Percentiles rank a stretch among this genome's conserved stretches.
Evolutionary conservation across 257 asterid genomes (phyloP).

Genomic region (Fraxinus americana): DNA sequence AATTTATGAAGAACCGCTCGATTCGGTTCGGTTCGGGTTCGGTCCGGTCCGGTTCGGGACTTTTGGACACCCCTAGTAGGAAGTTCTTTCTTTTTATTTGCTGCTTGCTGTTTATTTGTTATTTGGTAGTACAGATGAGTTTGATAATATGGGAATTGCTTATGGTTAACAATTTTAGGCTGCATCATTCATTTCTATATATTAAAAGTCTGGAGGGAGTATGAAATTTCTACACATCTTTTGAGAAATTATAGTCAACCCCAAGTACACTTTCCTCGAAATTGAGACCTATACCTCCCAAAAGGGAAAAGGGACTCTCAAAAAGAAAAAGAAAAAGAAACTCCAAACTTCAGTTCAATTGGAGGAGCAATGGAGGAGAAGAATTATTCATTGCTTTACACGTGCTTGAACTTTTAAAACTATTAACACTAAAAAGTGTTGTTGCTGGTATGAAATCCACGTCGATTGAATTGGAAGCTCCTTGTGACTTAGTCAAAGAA

Average conservation of each 20-base stretch:
- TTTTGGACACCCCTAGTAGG: too few relatives aligned
- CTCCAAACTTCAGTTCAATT: background rate
- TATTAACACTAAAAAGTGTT: background rate
- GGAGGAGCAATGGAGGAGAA: background rate
- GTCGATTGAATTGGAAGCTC: too few relatives aligned
- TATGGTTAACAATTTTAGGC: slow-evolving; percentile 6
- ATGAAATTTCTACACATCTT: background rate
- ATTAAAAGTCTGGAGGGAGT: background rate
- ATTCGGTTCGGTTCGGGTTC: too few relatives aligned
- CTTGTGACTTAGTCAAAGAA: background rate
- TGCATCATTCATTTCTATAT: background rate
- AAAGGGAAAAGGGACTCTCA: too few relatives aligned
- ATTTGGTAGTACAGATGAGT: background rate
- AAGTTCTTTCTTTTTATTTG: background rate
- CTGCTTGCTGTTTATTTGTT: background rate
- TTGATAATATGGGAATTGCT: background rate
- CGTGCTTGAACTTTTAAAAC: background rate
- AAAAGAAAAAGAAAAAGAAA: background rate
- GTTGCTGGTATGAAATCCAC: too few relatives aligned
- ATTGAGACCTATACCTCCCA: too few relatives aligned
- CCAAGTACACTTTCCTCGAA: too few relatives aligned
- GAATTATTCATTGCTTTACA: background rate
- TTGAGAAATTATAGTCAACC: too few relatives aligned
- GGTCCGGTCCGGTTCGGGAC: too few relatives aligned
- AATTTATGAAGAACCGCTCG: too few relatives aligned